Conservation (phyloP, 2,329 filamentous ascomycete species). For the Ophiostoma australiae region DNA sequence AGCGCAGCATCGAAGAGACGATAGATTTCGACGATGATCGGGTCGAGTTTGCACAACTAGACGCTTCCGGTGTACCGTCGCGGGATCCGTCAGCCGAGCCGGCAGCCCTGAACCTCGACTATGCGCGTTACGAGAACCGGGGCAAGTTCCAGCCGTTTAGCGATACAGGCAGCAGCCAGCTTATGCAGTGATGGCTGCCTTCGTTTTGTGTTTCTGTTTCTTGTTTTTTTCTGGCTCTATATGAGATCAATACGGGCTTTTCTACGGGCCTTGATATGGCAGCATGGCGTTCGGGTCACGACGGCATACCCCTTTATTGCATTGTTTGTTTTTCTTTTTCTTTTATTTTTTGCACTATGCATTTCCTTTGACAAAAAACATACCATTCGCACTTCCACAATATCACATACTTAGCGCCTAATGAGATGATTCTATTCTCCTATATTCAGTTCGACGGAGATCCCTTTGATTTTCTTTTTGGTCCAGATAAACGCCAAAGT, state of each 20-base stretch:
- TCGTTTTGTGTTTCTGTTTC: not conserved
- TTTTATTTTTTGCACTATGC: too few relatives aligned
- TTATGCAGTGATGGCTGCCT: not conserved
- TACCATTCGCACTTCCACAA: not conserved
- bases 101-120: constrained; percentile 29
- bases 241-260: not conserved
- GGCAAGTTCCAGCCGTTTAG: constrained; percentile 33
- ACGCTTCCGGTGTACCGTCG: not conserved
- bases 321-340: not conserved
- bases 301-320: not conserved
- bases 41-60: constrained; percentile 7
- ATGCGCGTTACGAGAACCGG: constrained; percentile 33
- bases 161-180: constrained; percentile 21
- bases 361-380: too few relatives aligned
- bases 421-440: not conserved
- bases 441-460: constrained; percentile 13
- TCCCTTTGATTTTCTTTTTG: constrained; percentile 8
- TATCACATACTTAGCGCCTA: not conserved
- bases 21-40: constrained; percentile 31
- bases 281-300: constrained; percentile 8
- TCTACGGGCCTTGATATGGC: not conserved
- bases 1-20: constrained; percentile 30
- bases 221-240: not conserved
- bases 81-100: constrained; percentile 17
- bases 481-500: constrained; percentile 10